Conservation (phyloP, 495 filamentous ascomycete genomes). For the Penicillium cosmopolitanum region DNA sequence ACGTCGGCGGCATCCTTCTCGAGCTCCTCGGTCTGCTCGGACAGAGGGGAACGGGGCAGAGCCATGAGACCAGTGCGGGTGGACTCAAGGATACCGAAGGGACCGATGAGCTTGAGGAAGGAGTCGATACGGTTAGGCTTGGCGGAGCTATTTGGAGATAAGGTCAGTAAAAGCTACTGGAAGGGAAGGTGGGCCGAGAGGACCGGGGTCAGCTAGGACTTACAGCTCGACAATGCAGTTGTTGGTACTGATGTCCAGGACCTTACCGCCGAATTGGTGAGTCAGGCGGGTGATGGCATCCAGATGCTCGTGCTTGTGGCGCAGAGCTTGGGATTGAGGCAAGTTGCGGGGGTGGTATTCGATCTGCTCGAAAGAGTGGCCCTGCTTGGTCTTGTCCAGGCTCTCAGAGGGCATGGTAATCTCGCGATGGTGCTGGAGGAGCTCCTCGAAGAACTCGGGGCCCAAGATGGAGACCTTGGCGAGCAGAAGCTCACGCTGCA, state of each 20-base stretch:
- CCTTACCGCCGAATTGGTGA: slow-evolving; percentile 97
- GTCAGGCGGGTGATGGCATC: slow-evolving; percentile 92
- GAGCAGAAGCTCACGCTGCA: slow-evolving; percentile 94
- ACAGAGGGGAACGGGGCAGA: slow-evolving; percentile 87
- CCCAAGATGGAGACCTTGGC: slow-evolving; percentile 95
- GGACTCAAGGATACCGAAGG: slow-evolving; percentile 97
- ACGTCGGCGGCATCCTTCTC: slow-evolving; percentile 87
- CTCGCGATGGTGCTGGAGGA: slow-evolving; percentile 89
- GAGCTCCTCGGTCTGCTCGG: slow-evolving; percentile 69
- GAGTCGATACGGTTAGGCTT: slow-evolving; percentile 94
- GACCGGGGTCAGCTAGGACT: slow-evolving; percentile 39
- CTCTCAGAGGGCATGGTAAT: slow-evolving; percentile 55
- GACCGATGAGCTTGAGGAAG: slow-evolving; percentile 92
- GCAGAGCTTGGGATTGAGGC: slow-evolving; percentile 80
- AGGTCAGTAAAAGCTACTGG: not conserved
- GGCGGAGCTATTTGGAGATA: slow-evolving; percentile 64
- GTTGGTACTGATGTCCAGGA: slow-evolving; percentile 95
- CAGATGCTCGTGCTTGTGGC: slow-evolving; percentile 96
- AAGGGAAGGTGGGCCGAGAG: slow-evolving; percentile 1
- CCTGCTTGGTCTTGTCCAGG: slow-evolving; percentile 33
- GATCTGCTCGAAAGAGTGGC: slow-evolving; percentile 36
- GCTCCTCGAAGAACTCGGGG: slow-evolving; percentile 96
- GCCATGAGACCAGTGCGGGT: slow-evolving; percentile 96
- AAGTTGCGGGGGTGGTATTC: slow-evolving; percentile 84
- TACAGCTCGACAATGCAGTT: slow-evolving; percentile 98